phyloP scores from a whole-genome alignment of 352 stramenopile species.

The Pythium coloratum region DNA sequence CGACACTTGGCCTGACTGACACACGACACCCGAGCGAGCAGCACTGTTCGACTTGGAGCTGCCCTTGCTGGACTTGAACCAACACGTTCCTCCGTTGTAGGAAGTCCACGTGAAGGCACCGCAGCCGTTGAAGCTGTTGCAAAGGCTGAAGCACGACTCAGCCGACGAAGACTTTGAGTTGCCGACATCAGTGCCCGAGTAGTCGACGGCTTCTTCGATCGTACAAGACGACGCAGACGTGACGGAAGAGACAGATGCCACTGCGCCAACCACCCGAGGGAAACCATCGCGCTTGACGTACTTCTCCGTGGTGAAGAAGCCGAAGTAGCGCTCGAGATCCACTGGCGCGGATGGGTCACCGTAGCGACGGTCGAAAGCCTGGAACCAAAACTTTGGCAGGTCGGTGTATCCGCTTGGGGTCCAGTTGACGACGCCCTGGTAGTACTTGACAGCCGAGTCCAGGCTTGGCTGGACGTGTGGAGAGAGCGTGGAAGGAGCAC shows the following conservation, averaged over 20 bases:
- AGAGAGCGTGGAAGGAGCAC: conserved; percentile 16
- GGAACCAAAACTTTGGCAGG: conserved; percentile 41
- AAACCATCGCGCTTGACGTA: conserved; percentile 25
- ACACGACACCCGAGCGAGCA: conserved; percentile 1
- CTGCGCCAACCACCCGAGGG: conserved; percentile 4
- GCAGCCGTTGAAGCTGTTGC: conserved; percentile 7
- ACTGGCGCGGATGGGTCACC: conserved; percentile 20
- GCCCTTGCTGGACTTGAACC: conserved; percentile 27
- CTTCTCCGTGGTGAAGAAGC: conserved; percentile 29
- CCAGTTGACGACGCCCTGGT: conserved; percentile 34
- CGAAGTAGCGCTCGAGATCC: conserved; percentile 35
- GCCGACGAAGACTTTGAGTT: neutral
- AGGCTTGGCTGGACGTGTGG: conserved; percentile 29
- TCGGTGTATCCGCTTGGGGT: conserved; percentile 9
- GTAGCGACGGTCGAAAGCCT: conserved; percentile 34
- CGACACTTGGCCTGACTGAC: conserved; percentile 4
- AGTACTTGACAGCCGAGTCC: conserved; percentile 27
- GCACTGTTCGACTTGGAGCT: neutral
- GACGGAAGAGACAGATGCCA: neutral
- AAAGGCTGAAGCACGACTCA: conserved; percentile 12
- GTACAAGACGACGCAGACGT: neutral
- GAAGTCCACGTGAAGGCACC: conserved; percentile 41
- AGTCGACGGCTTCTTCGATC: conserved; percentile 19
- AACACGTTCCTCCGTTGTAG: conserved; percentile 54
- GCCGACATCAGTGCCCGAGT: conserved; percentile 10